Conservation (phyloP, 2,329 filamentous ascomycete species). For the Phyllosticta ampelicida region DNA sequence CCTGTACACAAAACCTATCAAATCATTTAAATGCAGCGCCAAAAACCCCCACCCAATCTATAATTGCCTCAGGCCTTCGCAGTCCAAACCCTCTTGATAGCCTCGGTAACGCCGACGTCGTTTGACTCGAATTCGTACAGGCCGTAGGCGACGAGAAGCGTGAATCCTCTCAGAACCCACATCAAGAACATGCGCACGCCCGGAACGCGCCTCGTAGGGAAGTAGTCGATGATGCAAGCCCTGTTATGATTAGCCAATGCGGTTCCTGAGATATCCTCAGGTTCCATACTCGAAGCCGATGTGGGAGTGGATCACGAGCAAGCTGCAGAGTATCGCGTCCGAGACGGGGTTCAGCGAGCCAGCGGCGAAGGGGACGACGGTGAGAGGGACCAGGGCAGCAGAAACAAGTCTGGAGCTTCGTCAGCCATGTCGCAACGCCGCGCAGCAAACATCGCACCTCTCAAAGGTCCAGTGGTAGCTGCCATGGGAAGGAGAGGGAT, state of each 20-base stretch:
- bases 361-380: constrained; percentile 81
- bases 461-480: constrained; percentile 99
- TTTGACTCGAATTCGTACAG: constrained; percentile 99
- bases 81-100: constrained; percentile 78
- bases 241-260: constrained; percentile 24
- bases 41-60: background rate
- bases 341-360: constrained; percentile 81
- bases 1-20: background rate
- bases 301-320: constrained; percentile 85
- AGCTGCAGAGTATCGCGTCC: constrained; percentile 74
- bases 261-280: background rate
- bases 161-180: constrained; percentile 71
- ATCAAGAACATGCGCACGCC: constrained; percentile 53
- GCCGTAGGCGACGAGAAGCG: constrained; percentile 71
- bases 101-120: constrained; percentile 88
- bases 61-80: constrained; percentile 36
- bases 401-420: constrained; percentile 54
- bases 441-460: constrained; percentile 37
- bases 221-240: constrained; percentile 78
- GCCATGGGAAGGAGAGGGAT: constrained; percentile 66
- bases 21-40: background rate
- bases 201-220: constrained; percentile 62
- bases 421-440: background rate
- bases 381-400: constrained; percentile 72
- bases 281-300: constrained; percentile 71